Base-by-base conservation (phyloP, 108 stramenopile species). In the Skeletonema tropicum region DNA sequence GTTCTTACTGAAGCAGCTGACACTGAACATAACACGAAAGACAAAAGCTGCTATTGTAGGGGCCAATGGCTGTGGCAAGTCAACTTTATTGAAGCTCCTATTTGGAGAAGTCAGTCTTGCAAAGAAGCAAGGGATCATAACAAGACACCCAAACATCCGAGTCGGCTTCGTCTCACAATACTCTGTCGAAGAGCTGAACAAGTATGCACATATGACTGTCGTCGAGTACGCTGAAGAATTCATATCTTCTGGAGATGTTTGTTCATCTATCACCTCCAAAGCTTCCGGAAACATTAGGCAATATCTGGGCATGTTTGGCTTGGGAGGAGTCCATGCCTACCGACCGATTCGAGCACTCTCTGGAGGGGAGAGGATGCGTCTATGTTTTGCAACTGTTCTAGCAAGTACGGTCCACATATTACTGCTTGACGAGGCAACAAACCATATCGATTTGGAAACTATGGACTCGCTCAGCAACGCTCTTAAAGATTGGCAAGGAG, bases 391-490 rank as follows among this genome's bases (percentile, higher is more conserved):
- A 94, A 57, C 92, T 92, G 83, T 75, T 85, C 7, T 95, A 94
- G 17, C 97, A 97, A 68, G 94, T 97, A 95, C 97, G 57, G 97
- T 97, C 12, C 95, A 98, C 64, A 83, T 99, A 25, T 83, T 99
- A 8, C 80, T 99, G 5, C 77, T 99, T 38, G 96, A 96, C 78
- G 89, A 89, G 73, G 97, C 97, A 19, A 99, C 98, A 14, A 92
- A 92, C 83, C 92, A 93, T 77, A 55, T 97, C 57, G 98, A 98
- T 80, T 70, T 96, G 30, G 97, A 98, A 75, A 92, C 92, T 11
- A 82, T 97, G 11, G 96, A 96, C 41, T 92, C 96, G 9, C 84
- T 98, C 64, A 75, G 89, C 45, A 72, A 80, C 0, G 97, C 94
- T 12, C 42, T 98, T 26, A 65, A 83, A 41, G 74, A 66, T 21